phyloP scores from a whole-genome alignment of 2,329 filamentous ascomycete genomes.

The Teratosphaeria epicoccoides region DNA sequence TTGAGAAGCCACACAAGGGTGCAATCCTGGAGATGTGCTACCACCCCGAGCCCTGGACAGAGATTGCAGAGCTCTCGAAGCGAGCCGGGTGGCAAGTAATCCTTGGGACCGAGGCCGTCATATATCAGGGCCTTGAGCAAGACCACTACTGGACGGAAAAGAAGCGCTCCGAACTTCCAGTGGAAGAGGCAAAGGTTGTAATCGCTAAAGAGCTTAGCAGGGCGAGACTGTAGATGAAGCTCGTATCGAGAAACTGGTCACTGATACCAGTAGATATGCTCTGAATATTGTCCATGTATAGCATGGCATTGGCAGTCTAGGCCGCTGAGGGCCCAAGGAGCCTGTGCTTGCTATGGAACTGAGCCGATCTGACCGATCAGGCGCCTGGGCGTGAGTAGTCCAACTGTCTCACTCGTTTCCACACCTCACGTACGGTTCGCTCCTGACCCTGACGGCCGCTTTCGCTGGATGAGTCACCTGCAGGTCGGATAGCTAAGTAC shows the following conservation, averaged over 20 bases:
- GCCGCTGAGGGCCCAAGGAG: too few species aligned
- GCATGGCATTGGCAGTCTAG: too few species aligned
- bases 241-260: background rate
- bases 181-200: conserved; percentile 42
- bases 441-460: conserved; percentile 58
- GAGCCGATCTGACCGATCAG: conserved; percentile 1
- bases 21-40: conserved; percentile 76
- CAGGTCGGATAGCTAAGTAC: conserved; percentile 63
- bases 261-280: background rate
- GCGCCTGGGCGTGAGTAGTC: conserved; percentile 57
- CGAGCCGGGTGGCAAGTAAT: conserved; percentile 61
- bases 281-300: too few species aligned
- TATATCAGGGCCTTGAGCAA: conserved; percentile 65
- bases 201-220: conserved; percentile 8
- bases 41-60: conserved; percentile 60
- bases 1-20: conserved; percentile 47
- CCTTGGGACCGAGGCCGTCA: conserved; percentile 63
- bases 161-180: conserved; percentile 47
- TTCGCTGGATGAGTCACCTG: conserved; percentile 50
- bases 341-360: too few species aligned
- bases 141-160: conserved; percentile 53
- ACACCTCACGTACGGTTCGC: conserved; percentile 59
- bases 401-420: conserved; percentile 55
- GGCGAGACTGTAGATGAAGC: conserved; percentile 1
- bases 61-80: conserved; percentile 52